Evolutionary conservation across 2,329 filamentous ascomycete genomes (phyloP).

Genomic region (Arthroderma sp.): DNA sequence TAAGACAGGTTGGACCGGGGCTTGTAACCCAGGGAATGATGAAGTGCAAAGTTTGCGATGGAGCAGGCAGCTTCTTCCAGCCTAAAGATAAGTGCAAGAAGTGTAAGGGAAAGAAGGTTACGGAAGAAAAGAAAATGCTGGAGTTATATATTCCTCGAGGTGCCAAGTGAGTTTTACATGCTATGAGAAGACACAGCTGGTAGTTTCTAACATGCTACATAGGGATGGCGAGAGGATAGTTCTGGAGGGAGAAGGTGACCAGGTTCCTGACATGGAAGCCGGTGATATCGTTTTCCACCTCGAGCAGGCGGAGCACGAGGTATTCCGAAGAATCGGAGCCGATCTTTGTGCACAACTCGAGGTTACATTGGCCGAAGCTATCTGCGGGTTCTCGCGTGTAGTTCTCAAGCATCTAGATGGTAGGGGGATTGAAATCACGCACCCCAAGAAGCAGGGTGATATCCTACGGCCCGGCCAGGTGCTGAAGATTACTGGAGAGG

Average conservation of each 20-base stretch:
- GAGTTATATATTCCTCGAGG: conserved; percentile 93
- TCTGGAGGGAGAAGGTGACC: conserved; percentile 86
- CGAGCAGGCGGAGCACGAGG: conserved; percentile 64
- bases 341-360: conserved; percentile 74
- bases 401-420: conserved; percentile 89
- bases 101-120: conserved; percentile 85
- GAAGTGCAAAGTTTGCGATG: conserved; percentile 69
- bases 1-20: conserved; percentile 74
- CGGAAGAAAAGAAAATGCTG: conserved; percentile 80
- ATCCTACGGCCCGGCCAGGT: conserved; percentile 72
- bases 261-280: conserved; percentile 73
- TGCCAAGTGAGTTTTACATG: conserved; percentile 40
- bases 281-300: conserved; percentile 89
- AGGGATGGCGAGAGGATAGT: conserved; percentile 72
- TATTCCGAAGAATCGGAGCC: conserved; percentile 69
- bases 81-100: conserved; percentile 98
- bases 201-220: not conserved
- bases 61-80: conserved; percentile 74
- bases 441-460: conserved; percentile 63
- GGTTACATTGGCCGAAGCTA: conserved; percentile 67
- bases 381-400: conserved; percentile 79
- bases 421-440: conserved; percentile 68
- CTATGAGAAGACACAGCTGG: not conserved
- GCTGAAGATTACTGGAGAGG: conserved; percentile 75
- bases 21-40: conserved; percentile 70